phyloP scores from a whole-genome alignment of 2,329 filamentous ascomycete species.

The Arachnopeziza araneosa region DNA sequence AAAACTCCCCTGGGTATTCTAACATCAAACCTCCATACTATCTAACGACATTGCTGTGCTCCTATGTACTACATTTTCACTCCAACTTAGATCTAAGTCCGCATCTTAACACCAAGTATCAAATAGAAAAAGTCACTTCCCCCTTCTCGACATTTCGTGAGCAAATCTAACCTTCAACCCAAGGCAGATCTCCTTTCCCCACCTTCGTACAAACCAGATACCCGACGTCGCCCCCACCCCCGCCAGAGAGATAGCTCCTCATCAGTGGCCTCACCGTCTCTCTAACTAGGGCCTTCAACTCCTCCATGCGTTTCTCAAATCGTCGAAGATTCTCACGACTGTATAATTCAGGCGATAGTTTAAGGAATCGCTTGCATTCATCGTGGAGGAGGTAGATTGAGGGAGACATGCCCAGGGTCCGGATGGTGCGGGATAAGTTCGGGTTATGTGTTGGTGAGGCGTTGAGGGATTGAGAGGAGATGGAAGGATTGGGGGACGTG shows the following conservation, averaged over 20 bases:
- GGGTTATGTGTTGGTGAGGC: slow-evolving; percentile 40
- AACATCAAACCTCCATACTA: background rate
- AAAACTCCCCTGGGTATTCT: background rate
- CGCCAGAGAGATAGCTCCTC: slow-evolving; percentile 77
- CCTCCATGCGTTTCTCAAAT: slow-evolving; percentile 83
- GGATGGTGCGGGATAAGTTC: slow-evolving; percentile 67
- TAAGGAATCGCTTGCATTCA: slow-evolving; percentile 86
- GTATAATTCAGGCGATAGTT: slow-evolving; percentile 76
- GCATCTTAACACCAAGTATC: background rate
- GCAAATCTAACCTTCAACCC: slow-evolving; percentile 32
- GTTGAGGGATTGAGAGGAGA: slow-evolving; percentile 25
- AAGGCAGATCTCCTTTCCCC: slow-evolving; percentile 57
- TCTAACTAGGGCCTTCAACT: slow-evolving; percentile 77
- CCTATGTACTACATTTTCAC: background rate
- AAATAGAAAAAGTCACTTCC: background rate
- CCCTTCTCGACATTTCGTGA: background rate
- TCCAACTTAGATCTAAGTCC: background rate
- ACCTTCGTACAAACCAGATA: slow-evolving; percentile 62
- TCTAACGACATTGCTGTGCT: background rate
- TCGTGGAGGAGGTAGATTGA: slow-evolving; percentile 72
- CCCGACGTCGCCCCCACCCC: slow-evolving; percentile 47
- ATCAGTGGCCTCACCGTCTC: slow-evolving; percentile 82
- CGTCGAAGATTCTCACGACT: slow-evolving; percentile 77
- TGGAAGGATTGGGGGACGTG: background rate
- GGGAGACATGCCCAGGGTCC: slow-evolving; percentile 61